Percentiles rank a stretch among this genome's conserved stretches.
phyloP scores from a whole-genome alignment of 176 grass and related monocot species.

The Aegilops sharonensis region DNA sequence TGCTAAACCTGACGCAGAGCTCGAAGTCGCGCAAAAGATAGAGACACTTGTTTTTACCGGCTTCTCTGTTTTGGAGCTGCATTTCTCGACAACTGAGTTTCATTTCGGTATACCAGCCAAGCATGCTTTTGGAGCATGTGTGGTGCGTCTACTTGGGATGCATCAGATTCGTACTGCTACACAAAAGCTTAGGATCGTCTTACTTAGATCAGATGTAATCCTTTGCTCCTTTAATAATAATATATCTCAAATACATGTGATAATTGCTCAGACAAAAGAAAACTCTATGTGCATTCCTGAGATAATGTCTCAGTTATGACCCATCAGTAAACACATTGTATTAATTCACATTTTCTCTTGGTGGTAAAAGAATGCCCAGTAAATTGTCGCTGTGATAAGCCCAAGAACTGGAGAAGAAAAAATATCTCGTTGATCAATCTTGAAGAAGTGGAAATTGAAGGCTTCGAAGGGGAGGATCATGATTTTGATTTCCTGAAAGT shows the following conservation, averaged over 20 bases:
- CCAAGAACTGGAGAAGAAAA: neutral
- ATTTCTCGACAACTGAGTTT: neutral
- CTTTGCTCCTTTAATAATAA: neutral
- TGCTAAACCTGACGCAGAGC: neutral
- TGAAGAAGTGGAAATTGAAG: neutral
- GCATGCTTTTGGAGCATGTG: neutral
- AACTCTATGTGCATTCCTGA: too few relatives aligned
- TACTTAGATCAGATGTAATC: neutral
- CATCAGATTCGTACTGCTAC: neutral
- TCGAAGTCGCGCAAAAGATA: neutral
- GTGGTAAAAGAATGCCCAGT: too few relatives aligned
- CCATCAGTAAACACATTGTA: too few relatives aligned
- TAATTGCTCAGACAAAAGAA: neutral
- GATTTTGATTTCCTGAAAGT: neutral
- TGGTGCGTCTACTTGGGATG: neutral
- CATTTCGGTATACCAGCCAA: neutral
- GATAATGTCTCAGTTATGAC: too few relatives aligned
- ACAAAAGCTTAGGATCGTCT: neutral
- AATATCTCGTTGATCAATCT: neutral
- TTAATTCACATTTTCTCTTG: too few relatives aligned
- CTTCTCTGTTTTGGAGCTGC: neutral
- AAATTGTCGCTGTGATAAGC: too few relatives aligned
- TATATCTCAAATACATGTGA: neutral
- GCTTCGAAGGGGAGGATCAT: neutral
- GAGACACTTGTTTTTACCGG: neutral